Evolutionary conservation across 176 grass and related monocot genomes (phyloP), one percentile per base, ranked within the genome.

Genomic region (Dendrocalamus sinicus): DNA sequence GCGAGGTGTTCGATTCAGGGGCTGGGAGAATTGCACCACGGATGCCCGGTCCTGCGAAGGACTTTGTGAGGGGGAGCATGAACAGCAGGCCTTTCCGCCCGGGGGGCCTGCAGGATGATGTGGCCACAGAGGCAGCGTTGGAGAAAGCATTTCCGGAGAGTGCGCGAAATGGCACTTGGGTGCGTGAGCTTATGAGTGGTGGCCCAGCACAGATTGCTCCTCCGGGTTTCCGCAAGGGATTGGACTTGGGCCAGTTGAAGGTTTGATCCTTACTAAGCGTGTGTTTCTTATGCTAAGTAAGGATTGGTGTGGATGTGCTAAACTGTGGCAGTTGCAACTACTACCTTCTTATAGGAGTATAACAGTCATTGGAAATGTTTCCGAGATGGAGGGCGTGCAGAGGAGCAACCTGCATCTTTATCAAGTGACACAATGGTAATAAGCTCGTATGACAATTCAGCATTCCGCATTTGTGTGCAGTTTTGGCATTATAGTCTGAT

Each of bases 81-180:
- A 98, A 98, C 51, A 95, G 80, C 58, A 92, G 93, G 6, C 96
- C 96, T 1, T 95, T 98, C 84, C 87, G 88, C 6, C 93, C 96
- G 0, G 96, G 96, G 2, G 96, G 96, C 77, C 66, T 94, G 59
- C 77, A 61, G 43, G 85, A 83, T 58, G 78, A 87, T 44, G 61
- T 43, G 1, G 80, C 88, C 20, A 61, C 47, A 62, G 37, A 74
- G 20, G 43, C 58, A 35, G 78, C 81, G 0, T 37, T 48, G 41
- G 81, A 90, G 61, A 84, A 81, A 79, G 55, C 57, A 5, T 76
- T 88, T 51, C 91, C 93, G 1, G 93, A 93, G 61, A 78, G 77
- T 77, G 91, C 96, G 7, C 83, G 57, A 3, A 91, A 85, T 58
- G 93, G 89, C 5, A 81, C 91, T 81, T 98, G 96, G 96, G 90